Percentiles rank a stretch among this genome's conserved stretches.
Evolutionary conservation across 345 rosid genomes (phyloP).

Genomic region (Ailanthus altissimus): DNA sequence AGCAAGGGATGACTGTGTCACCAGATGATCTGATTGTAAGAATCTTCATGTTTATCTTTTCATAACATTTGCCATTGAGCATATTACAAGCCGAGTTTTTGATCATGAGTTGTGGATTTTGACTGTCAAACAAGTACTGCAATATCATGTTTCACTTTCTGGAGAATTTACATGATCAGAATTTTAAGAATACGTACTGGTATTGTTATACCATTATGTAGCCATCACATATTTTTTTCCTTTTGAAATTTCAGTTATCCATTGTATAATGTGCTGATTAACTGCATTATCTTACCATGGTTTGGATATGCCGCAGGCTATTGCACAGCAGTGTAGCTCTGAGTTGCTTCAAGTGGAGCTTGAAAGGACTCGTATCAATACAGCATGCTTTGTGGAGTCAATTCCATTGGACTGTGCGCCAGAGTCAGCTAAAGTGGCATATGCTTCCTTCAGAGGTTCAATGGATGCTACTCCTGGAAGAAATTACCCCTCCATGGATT

Average conservation of each 20-base stretch:
- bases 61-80: background rate
- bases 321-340: constrained; percentile 76
- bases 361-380: constrained; percentile 88
- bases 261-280: background rate
- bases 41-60: constrained; percentile 3
- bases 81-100: background rate
- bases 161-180: background rate
- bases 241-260: background rate
- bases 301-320: constrained; percentile 48
- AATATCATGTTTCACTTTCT: background rate
- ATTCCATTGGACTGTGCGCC: constrained; percentile 63
- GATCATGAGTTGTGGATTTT: background rate
- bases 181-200: background rate
- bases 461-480: constrained; percentile 64
- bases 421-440: constrained; percentile 65
- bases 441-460: constrained; percentile 52
- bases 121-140: background rate
- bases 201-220: background rate
- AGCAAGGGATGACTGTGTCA: constrained; percentile 66
- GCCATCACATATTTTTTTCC: background rate
- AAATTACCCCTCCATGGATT: constrained; percentile 54
- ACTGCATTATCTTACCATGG: background rate
- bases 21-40: constrained; percentile 95
- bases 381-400: constrained; percentile 84
- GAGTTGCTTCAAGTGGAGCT: constrained; percentile 84